Evolutionary conservation across 768 basidiomycete genomes (phyloP), one percentile per base, ranked within the genome.

Genomic region (Ramaria sp.): DNA sequence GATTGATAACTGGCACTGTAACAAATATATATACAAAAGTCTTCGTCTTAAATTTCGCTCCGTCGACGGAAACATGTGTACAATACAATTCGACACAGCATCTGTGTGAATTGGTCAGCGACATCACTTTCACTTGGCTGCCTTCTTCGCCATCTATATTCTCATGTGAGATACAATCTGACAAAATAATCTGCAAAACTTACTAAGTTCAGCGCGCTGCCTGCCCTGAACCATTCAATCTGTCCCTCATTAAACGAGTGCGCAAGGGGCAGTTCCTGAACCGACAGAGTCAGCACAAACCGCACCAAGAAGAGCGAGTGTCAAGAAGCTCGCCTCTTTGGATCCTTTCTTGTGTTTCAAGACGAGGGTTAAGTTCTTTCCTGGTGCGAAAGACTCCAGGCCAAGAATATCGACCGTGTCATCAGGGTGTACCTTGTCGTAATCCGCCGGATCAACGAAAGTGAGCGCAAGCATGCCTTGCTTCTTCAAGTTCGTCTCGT

Each of bases 401-500:
- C 94, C 95, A 55, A 86, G 69, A 67, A 99, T 91, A 66, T 86
- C 84, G 57, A 98, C 83, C 65, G 79, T 82, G 75, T 99, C 96
- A 60, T 76, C 76, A 8, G 94, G 88, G 65, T 76, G 77, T 62
- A 97, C 68, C 76, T 88, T 92, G 67, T 97, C 91, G 69, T 99
- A 99, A 71, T 98, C 94, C 60, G 80, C 90, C 15, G 88, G 79
- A 72, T 97, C 80, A 57, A 70, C 87, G 66, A 98, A 96, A 57
- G 92, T 96, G 61, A 98, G 75, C 2, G 93, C 93, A 58, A 97
- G 88, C 90, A 95, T 93, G 62, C 93, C 93, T 75, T 97, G 94
- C 81, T 97, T 97, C 86, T 98, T 98, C 81, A 93, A 73, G 78
- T 94, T 93, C 66, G 91, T 91, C 75, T 89, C 93, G 72, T 95